Conservation (phyloP, 208 protist genomes). For the Trypanosoma melophagium region DNA sequence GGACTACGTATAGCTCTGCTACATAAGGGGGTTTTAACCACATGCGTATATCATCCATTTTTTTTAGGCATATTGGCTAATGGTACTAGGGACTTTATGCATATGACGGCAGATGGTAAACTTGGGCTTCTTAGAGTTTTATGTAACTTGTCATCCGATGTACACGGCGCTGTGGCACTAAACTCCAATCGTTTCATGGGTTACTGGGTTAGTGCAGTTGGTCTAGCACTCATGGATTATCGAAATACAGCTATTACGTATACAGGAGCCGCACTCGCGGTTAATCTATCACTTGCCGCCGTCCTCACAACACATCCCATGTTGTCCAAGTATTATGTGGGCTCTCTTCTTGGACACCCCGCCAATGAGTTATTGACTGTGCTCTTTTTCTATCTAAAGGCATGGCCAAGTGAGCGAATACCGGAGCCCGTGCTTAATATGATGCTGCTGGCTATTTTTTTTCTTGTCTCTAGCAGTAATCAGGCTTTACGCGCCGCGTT, state of each 20-base stretch:
- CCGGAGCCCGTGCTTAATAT: conserved; percentile 74
- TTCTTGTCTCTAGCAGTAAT: conserved; percentile 47
- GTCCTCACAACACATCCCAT: conserved; percentile 29
- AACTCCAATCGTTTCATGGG: conserved; percentile 36
- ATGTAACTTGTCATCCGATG: conserved; percentile 62
- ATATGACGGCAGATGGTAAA: conserved; percentile 52
- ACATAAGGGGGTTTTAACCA: conserved; percentile 50
- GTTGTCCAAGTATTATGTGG: conserved; percentile 34
- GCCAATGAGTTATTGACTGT: conserved; percentile 50
- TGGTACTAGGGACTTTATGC: conserved; percentile 51
- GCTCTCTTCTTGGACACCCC: conserved; percentile 26
- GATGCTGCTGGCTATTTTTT: conserved; percentile 62
- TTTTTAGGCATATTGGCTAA: conserved; percentile 50
- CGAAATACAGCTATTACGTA: conserved; percentile 56
- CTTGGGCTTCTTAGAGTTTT: conserved; percentile 67
- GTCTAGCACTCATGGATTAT: conserved; percentile 57
- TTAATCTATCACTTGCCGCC: conserved; percentile 60
- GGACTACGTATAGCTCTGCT: conserved; percentile 65
- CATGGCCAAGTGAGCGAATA: conserved; percentile 31
- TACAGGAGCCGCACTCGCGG: conserved; percentile 65
- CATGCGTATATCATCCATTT: conserved; percentile 44
- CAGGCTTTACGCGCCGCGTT: conserved; percentile 33
- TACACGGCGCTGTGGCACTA: conserved; percentile 58
- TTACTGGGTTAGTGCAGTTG: conserved; percentile 64
- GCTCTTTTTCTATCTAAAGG: conserved; percentile 56